Base-by-base conservation (phyloP, 768 basidiomycete species). In the Podaxis sp. region DNA sequence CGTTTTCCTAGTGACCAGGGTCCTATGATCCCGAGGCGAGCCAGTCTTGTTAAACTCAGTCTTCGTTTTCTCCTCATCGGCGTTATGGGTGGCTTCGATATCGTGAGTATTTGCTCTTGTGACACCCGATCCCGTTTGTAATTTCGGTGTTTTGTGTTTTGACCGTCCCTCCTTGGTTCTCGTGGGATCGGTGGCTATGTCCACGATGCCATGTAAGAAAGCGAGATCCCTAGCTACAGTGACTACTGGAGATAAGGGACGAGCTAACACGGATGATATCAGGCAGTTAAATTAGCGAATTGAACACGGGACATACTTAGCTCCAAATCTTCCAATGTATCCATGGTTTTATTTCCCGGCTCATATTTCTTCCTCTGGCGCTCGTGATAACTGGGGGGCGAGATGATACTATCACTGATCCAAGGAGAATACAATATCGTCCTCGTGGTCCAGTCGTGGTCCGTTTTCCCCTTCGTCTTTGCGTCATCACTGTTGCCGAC, bases 321-420 rank as follows among this genome's bases (percentile, higher is more conserved):
- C 11, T 25, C 25, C 36, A 37, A 38, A 37, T 55, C 44, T 25
- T 54, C 57, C 13, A 23, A 10, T 11, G 1, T 13, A 28, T 61
- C 59, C 42, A 36, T 27, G 14, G n/a, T 5, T 14, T 16, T 36
- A 25, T 23, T 4, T 35, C 0, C 59, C 5, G 21, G n/a, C 1
- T 14, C 16, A 32, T 2, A 40, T 23, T 50, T n/a, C 18, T 44
- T 62, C 59, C 44, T 63, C 53, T 61, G 61, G 23, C 59, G 64
- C 44, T 62, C 50, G 44, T 72, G 73, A 14, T 62, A 61, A 3
- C 72, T 75, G n/a, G 78, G 78, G 3, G 75, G 70, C n/a, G 78
- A 79, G 42, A 79, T 77, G 18, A 79, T 64, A 61, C 77, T 79
- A 58, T 79, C 78, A 16, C 73, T 76, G 50, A 73, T 65, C 78